phyloP scores from a whole-genome alignment of 352 stramenopile genomes.

The Phytophthora sansomeana region DNA sequence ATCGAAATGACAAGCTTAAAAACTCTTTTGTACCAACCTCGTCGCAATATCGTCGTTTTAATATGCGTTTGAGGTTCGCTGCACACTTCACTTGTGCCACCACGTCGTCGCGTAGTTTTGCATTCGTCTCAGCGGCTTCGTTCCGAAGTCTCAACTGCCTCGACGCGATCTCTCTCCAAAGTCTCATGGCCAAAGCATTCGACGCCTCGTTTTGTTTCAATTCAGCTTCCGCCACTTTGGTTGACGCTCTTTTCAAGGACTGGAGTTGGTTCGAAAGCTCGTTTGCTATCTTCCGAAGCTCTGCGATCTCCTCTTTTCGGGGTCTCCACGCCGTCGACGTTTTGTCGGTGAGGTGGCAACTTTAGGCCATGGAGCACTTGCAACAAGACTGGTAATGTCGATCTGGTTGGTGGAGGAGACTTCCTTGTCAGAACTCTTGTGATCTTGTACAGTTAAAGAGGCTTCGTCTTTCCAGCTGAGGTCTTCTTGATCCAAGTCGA shows the following conservation, averaged over 20 bases:
- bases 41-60: slow-evolving; percentile 30
- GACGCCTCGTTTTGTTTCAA: neutral
- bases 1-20: neutral
- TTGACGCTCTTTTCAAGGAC: neutral
- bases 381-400: neutral
- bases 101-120: slow-evolving; percentile 7
- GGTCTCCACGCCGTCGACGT: slow-evolving; percentile 8
- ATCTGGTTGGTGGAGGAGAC: neutral
- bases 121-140: slow-evolving; percentile 9
- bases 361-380: slow-evolving; percentile 9
- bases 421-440: neutral
- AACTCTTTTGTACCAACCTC: slow-evolving; percentile 12
- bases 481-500: neutral
- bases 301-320: slow-evolving; percentile 26
- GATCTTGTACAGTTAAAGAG: neutral
- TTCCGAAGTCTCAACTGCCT: slow-evolving; percentile 15
- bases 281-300: neutral
- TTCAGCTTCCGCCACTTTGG: neutral
- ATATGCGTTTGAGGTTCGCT: slow-evolving; percentile 32
- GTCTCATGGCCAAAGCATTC: neutral
- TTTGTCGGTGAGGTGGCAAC: neutral
- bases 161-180: slow-evolving; percentile 21
- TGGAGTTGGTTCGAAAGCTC: slow-evolving; percentile 10
- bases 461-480: slow-evolving; percentile 17
- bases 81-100: slow-evolving; percentile 11